Evolutionary conservation across 2,329 filamentous ascomycete genomes (phyloP).

Genomic region (Sporothrix luriei): DNA sequence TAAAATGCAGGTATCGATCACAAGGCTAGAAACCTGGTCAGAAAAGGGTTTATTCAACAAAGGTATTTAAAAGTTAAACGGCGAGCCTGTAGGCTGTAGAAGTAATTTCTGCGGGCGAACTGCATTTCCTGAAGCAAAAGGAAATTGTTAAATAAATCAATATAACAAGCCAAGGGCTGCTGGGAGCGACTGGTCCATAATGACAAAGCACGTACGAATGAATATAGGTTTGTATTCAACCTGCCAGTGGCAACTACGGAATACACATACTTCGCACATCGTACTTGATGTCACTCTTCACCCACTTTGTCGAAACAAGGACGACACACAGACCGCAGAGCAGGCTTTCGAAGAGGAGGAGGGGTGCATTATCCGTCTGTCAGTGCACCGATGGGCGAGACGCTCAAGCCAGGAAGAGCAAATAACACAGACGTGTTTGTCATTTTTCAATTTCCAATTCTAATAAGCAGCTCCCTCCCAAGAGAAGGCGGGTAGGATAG

Average conservation of each 20-base stretch:
- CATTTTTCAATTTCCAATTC: constrained; percentile 15
- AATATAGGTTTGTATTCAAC: neutral
- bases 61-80: too few species aligned
- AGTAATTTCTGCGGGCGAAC: neutral
- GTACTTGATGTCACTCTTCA: too few species aligned
- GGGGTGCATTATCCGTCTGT: neutral
- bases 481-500: constrained; percentile 7
- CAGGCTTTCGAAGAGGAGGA: constrained; percentile 5
- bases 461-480: neutral
- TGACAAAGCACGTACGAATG: neutral
- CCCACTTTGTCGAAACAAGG: neutral
- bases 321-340: neutral
- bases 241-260: neutral
- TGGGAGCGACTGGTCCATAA: neutral
- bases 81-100: neutral
- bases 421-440: neutral
- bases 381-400: neutral
- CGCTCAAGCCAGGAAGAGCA: neutral
- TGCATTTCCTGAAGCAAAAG: neutral
- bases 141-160: neutral
- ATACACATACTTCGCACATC: neutral
- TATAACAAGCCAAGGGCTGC: neutral
- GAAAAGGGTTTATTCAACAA: too few species aligned
- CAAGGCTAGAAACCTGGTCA: too few species aligned
- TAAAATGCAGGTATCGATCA: too few species aligned